phyloP scores from a whole-genome alignment of 1,284 basidiomycete genomes.

The Amylostereum chailletii region DNA sequence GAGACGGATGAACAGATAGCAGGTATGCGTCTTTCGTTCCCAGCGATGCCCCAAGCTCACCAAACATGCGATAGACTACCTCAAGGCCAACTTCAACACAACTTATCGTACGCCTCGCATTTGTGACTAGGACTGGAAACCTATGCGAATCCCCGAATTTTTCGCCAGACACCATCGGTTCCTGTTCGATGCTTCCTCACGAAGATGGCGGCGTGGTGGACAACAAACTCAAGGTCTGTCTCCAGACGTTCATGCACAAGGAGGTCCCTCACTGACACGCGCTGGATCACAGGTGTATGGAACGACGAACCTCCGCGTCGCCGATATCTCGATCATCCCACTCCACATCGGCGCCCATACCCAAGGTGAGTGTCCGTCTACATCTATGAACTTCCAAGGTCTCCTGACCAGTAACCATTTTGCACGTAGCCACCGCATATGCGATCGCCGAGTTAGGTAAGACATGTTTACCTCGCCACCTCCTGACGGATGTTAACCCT shows the following conservation, averaged over 20 bases:
- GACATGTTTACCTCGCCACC: neutral
- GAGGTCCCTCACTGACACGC: too few relatives aligned
- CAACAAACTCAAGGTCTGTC: conserved; percentile 9
- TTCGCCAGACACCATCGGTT: conserved; percentile 15
- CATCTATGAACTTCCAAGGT: too few relatives aligned
- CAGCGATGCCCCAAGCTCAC: too few relatives aligned
- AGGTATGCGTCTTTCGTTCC: too few relatives aligned
- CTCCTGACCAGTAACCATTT: too few relatives aligned
- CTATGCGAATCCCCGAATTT: conserved; percentile 13
- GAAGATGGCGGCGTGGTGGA: conserved; percentile 12
- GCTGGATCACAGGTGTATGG: conserved; percentile 30
- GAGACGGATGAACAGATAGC: conserved; percentile 10
- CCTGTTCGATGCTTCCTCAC: conserved; percentile 19
- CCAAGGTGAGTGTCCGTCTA: conserved; percentile 3
- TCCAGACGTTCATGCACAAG: too few relatives aligned
- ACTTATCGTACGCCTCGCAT: neutral
- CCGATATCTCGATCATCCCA: conserved; percentile 34
- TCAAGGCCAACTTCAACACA: too few relatives aligned
- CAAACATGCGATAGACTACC: too few relatives aligned
- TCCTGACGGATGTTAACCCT: neutral
- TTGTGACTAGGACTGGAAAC: conserved; percentile 6
- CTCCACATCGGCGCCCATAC: conserved; percentile 17
- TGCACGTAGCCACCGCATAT: conserved; percentile 18
- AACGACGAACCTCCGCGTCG: conserved; percentile 30
- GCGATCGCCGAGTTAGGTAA: conserved; percentile 23